Evolutionary conservation across 139 green algal species (phyloP).

Genomic region (Zygnema cylindricum): DNA sequence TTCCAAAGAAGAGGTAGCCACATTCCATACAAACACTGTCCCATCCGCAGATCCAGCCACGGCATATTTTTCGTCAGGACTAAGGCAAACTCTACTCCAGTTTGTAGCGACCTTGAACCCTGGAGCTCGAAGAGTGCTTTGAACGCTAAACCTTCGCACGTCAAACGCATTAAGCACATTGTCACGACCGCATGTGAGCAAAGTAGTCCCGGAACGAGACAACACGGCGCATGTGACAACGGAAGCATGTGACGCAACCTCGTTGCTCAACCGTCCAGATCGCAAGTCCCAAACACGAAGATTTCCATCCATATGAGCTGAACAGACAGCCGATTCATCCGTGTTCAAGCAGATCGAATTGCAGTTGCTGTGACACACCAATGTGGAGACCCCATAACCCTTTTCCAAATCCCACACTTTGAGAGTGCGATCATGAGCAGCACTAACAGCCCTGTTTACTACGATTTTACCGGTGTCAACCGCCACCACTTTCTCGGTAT

Average conservation of each 20-base stretch:
- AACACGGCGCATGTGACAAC: constrained; percentile 42
- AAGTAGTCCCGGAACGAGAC: not conserved
- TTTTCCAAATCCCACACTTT: constrained; percentile 61
- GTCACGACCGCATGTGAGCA: constrained; percentile 53
- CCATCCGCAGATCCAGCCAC: constrained; percentile 53
- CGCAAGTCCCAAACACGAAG: constrained; percentile 63
- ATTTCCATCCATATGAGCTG: constrained; percentile 59
- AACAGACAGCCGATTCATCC: constrained; percentile 52
- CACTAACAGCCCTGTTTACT: constrained; percentile 29
- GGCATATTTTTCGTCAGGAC: constrained; percentile 33
- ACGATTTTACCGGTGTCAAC: constrained; percentile 27
- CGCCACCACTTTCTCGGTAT: constrained; percentile 55
- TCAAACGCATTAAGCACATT: constrained; percentile 57
- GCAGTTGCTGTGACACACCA: constrained; percentile 64
- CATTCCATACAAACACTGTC: constrained; percentile 44
- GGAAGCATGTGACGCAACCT: constrained; percentile 51
- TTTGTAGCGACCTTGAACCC: constrained; percentile 39
- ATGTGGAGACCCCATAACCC: constrained; percentile 56
- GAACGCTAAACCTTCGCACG: constrained; percentile 29
- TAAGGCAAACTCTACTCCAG: constrained; percentile 44
- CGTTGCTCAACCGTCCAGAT: constrained; percentile 41
- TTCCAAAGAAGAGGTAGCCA: constrained; percentile 21
- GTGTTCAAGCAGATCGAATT: constrained; percentile 51
- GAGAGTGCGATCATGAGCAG: constrained; percentile 59
- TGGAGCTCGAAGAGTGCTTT: constrained; percentile 7